Base-by-base conservation (phyloP, 805 yeast genomes). In the Grigorovia jiainica region DNA sequence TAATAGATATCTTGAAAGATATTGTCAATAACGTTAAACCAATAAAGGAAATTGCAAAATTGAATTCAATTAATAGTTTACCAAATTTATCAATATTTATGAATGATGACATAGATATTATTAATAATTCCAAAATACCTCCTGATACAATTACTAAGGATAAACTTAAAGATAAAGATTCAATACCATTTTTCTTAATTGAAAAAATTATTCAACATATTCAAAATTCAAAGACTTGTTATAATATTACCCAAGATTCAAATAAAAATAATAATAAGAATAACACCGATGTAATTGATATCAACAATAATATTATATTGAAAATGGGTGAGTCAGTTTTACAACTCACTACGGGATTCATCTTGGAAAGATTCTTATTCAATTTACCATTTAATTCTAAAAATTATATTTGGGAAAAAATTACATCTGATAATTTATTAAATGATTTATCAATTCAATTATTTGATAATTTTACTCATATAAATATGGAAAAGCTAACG, bases 221-320 rank as follows among this genome's bases (percentile, higher is more conserved):
- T 40, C 82, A 79, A 50, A 70, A 75, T 37, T 81, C 89, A 5
- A 75, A 74, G 46, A 71, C 83, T 18, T 80, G 87, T 50, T 67
- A 72, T 33, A 31, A 30, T 31, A 34, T 46, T 21, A 23, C 20
- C 24, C 25, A 25, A 13, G 31, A 27, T 27, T 13, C n/a, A 10
- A 21, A 21, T 8, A 27, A 7, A 13, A 27, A 15, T 27, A 13
- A 43, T 21, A n/a, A 37, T 1, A 43, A 34, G 13, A 33, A 37
- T 10, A 25, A 13, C 11, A 6, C 21, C 76, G 74, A 44, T 66
- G 77, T 15, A 47, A 52, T 19, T 41, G 48, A 49, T 16, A 57
- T 54, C 11, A 39, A 52, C 29, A 52, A 49, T 47, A 72, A 74
- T 16, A 76, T 77, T 46, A 53, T 79, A 5, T 75, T 72, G 51